Conservation (phyloP, 495 filamentous ascomycete species). For the Penicillium lagena region DNA sequence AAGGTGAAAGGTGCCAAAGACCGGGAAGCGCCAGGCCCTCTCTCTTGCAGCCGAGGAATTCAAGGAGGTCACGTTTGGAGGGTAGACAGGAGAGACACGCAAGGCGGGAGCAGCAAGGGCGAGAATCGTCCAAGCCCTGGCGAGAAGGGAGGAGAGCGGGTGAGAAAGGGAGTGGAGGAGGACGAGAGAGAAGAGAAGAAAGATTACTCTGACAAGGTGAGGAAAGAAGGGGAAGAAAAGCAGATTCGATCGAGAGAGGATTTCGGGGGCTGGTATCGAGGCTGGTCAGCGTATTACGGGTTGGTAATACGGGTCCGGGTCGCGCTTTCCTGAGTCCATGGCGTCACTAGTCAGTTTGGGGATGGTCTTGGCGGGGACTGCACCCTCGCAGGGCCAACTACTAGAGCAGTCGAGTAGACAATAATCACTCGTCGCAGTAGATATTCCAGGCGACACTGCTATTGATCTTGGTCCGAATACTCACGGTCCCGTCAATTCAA, state of each 20-base stretch:
- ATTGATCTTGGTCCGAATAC: too few species aligned
- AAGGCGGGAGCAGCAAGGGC: constrained; percentile 15
- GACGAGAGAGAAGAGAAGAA: constrained; percentile 5
- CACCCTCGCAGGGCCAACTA: not conserved
- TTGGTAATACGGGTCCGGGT: constrained; percentile 6
- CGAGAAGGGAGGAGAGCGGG: constrained; percentile 5
- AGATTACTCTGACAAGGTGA: constrained; percentile 9
- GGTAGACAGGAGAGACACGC: constrained; percentile 2
- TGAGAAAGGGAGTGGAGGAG: constrained; percentile 2
- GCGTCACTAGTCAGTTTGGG: constrained; percentile 12
- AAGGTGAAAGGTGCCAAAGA: constrained; percentile 14
- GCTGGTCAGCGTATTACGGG: constrained; percentile 11
- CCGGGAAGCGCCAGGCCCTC: constrained; percentile 1
- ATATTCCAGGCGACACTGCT: too few species aligned
- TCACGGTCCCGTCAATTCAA: too few species aligned
- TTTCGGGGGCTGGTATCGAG: constrained; percentile 3
- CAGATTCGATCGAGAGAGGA: constrained; percentile 1
- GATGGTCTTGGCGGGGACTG: not conserved
- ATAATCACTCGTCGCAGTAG: too few species aligned
- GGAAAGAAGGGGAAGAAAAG: constrained; percentile 13
- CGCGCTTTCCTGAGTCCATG: constrained; percentile 16
- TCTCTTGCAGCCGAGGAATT: not conserved
- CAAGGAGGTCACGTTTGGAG: constrained; percentile 10
- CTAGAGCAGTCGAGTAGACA: not conserved
- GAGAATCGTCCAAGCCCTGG: not conserved